Conservation (phyloP, 1,139 yeast species). For the Taphrina pruni region DNA sequence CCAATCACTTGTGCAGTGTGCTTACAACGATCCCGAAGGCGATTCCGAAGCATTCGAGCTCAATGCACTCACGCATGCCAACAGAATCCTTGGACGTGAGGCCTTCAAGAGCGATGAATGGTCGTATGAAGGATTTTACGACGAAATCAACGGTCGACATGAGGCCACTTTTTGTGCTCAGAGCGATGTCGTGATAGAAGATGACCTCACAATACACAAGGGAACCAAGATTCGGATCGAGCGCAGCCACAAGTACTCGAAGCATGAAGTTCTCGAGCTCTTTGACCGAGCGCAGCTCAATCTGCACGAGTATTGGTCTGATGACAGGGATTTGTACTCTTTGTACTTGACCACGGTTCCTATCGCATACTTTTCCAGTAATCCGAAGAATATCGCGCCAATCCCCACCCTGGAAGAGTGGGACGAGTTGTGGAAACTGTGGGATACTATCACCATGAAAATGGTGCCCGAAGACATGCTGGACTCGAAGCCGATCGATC, state of each 20-base stretch:
- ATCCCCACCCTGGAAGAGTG: conserved; percentile 45
- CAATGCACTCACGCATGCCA: conserved; percentile 46
- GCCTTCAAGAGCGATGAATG: conserved; percentile 43
- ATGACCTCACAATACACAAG: conserved; percentile 31
- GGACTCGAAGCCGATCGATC: conserved; percentile 45
- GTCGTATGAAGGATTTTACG: conserved; percentile 45
- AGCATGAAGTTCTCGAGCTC: conserved; percentile 41
- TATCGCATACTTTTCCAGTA: conserved; percentile 32
- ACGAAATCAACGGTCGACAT: conserved; percentile 45
- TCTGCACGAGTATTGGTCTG: conserved; percentile 43
- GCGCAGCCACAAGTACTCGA: conserved; percentile 46
- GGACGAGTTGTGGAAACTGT: conserved; percentile 44
- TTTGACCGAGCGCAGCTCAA: conserved; percentile 41
- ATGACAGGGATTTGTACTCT: conserved; percentile 42
- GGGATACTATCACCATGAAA: conserved; percentile 45
- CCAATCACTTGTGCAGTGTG: conserved; percentile 43
- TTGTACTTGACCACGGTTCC: conserved; percentile 41
- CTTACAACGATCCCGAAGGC: conserved; percentile 46
- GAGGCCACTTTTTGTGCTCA: conserved; percentile 45
- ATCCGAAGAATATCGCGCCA: conserved; percentile 16
- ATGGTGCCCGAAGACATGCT: conserved; percentile 45
- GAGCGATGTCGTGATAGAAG: conserved; percentile 37
- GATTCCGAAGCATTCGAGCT: conserved; percentile 45
- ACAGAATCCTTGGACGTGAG: conserved; percentile 42
- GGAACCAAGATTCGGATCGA: conserved; percentile 45